Base-by-base conservation (phyloP, 2,329 filamentous ascomycete genomes). In the Paraphoma sp. region DNA sequence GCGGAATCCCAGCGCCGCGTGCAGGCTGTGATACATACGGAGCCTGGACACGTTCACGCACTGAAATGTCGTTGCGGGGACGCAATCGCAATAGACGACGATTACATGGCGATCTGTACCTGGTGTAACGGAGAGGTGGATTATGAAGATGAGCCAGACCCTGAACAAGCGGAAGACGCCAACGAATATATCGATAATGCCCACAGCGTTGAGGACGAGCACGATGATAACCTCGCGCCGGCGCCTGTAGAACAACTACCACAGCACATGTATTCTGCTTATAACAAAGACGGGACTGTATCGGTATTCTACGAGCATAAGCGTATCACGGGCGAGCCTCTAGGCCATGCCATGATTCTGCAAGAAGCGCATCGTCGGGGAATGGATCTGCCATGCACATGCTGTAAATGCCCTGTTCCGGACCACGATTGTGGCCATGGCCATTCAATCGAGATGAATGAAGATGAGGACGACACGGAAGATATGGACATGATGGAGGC, bases 61-160 rank as follows among this genome's bases (percentile, higher is more conserved):
- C 53, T 49, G 17, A 10, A 38, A 11, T 62, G 59, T 46, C 17
- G 29, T 11, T 62, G 59, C 31, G 56, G 53, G 38, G 23, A 28
- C 23, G 14, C 29, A 17, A 42, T 59, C 16, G 18, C 31, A 10
- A n/a, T 36, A 11, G 33, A 47, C 4, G 41, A 30, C 14, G 41
- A 28, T n/a, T 48, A 42, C 23, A 46, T 48, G 17, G 36, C 38
- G 11, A 40, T 59, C 4, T 62, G 59, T 30, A 54, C 51, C 40
- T 62, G 59, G 59, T 62, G 59, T 38, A 44, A 54, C 14, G 59
- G 56, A 41, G 44, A 40, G 12, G 10, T 51, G 10, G 45, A 43
- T n/a, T 9, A 42, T 14, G 40, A 18, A 6, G 45, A 47, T 2
- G 38, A 49, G 2, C 6, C 38, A n/a, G 38, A 47, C 17, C 30